phyloP scores from a whole-genome alignment of 78 protist genomes.

The Emiliania huxleyi region DNA sequence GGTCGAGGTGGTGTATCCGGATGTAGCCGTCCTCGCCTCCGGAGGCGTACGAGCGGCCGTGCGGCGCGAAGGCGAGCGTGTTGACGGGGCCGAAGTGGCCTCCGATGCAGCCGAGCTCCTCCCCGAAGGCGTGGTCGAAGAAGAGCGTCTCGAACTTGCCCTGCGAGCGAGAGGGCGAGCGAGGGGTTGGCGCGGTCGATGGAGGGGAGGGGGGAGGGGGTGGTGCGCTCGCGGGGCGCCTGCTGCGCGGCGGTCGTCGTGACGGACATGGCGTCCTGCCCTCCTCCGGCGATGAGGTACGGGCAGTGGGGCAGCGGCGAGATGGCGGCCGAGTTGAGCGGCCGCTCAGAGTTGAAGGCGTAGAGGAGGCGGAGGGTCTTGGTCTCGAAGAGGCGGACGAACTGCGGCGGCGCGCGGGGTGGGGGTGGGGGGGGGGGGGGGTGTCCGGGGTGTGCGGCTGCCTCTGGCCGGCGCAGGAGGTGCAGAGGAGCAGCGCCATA shows the following conservation, averaged over 20 bases:
- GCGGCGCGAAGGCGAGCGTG: slow-evolving; percentile 70
- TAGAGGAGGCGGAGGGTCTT: slow-evolving; percentile 57
- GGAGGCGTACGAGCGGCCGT: slow-evolving; percentile 47
- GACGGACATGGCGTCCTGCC: slow-evolving; percentile 84
- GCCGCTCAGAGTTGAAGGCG: slow-evolving; percentile 76
- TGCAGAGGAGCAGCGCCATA: too few relatives aligned
- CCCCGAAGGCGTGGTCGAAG: slow-evolving; percentile 73
- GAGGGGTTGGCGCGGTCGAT: too few relatives aligned
- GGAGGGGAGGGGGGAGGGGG: too few relatives aligned
- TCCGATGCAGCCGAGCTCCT: slow-evolving; percentile 48
- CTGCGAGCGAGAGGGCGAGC: too few relatives aligned
- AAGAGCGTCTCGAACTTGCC: slow-evolving; percentile 81
- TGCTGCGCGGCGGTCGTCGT: slow-evolving; percentile 69
- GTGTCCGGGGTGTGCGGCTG: too few relatives aligned
- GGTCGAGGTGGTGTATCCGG: slow-evolving; percentile 75
- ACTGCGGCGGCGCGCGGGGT: too few relatives aligned
- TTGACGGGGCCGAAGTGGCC: slow-evolving; percentile 90
- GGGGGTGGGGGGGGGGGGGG: too few relatives aligned
- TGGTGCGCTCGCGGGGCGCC: too few relatives aligned
- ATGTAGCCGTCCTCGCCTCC: slow-evolving; percentile 88
- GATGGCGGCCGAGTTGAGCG: slow-evolving; percentile 86
- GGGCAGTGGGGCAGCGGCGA: slow-evolving; percentile 62
- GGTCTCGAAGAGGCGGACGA: slow-evolving; percentile 69
- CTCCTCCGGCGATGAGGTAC: slow-evolving; percentile 85
- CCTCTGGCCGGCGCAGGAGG: too few relatives aligned